Base-by-base conservation (phyloP, 139 green algal species). In the Mesostigma viride region DNA sequence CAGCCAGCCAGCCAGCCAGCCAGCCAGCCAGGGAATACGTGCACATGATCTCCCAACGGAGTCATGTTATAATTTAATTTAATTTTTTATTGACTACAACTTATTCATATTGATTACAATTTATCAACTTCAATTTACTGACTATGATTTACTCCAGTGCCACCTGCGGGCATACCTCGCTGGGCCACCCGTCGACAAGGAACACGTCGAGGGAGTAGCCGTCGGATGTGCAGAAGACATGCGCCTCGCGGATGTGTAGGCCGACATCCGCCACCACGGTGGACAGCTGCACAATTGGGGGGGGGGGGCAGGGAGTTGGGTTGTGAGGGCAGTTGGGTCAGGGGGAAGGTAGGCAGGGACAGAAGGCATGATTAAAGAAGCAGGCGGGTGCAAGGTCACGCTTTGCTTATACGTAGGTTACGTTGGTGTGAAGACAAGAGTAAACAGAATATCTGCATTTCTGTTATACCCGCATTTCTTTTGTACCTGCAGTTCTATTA, bases 211-310 rank as follows among this genome's bases (percentile, higher is more conserved):
- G 70, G 0, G 83, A 88, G 70, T 92, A 97, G 14, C 81, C 70
- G 63, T 99, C 92, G 31, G 73, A 82, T 14, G 92, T 96, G 81
- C 94, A 97, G 84, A 99, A 99, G 0, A 90, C 93, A 70, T 99
- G 92, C 8, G 93, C 93, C 73, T 99, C 92, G 24, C 89, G 86
- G 33, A 99, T 99, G 74, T 98, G 96, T 3, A 99, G 79, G 3
- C 88, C 89, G 14, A 97, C 56, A 69, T 97, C 90, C 17, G 70
- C 70, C 3, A 77, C 6, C 20, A 77, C 34, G 2, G 70, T 64
- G 4, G 70, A 77, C 35, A 77, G 30, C 70, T 77, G 70, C 46
- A 58, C 8, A 51, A 14, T 51, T 8, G 11, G 14, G 8, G 14
- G 40, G 40, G 40, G 40, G 14, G 40, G 40, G 8, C 40, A 24